Base-by-base conservation (phyloP, 2,329 filamentous ascomycete genomes). In the Calycina herbarum region DNA sequence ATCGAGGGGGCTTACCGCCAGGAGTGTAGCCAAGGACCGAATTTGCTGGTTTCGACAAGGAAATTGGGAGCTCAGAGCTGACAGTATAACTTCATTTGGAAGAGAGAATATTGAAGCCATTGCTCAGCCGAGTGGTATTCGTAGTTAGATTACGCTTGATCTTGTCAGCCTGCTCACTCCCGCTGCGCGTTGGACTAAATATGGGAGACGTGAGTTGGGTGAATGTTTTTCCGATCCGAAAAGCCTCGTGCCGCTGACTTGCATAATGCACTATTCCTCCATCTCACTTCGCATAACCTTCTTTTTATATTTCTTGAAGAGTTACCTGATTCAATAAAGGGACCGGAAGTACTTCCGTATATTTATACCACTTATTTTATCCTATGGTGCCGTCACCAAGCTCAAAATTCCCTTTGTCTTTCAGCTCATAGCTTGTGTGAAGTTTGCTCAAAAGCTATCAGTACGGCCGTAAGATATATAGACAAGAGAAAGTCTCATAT, bases 41-140 rank as follows among this genome's bases (percentile, higher is more conserved):
- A 87, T 86, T 75, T 89, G 86, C 59, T 79, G 76, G 59, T 86
- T 83, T 64, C 87, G 82, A 67, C 85, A 86, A 7, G 86, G 86
- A 67, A 85, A 88, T 20, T 71, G 77, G 57, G 82, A 75, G 35
- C 79, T 72, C 6, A 88, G 72, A 2, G 81, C 75, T 1, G 80
- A 76, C 7, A 84, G 73, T 7, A 85, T 69, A 42, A 80, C 73
- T 71, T 87, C 85, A 61, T 84, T 82, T 1, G 85, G 85, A 15
- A 85, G 78, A 65, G 79, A 74, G 72, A 87, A 86, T 17, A 83
- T 73, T 5, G 78, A 73, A 2, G 73, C 67, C 78, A 81, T 81
- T 42, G 10, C 61, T 13, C 48, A 27, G n/a, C 13, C 7, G 48
- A 54, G 24, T 54, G 11, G 20, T 54, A 13, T 54, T 54, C 24